Evolutionary conservation across 202 grass and related monocot species (phyloP).

Genomic region (Panicum virgatum): DNA sequence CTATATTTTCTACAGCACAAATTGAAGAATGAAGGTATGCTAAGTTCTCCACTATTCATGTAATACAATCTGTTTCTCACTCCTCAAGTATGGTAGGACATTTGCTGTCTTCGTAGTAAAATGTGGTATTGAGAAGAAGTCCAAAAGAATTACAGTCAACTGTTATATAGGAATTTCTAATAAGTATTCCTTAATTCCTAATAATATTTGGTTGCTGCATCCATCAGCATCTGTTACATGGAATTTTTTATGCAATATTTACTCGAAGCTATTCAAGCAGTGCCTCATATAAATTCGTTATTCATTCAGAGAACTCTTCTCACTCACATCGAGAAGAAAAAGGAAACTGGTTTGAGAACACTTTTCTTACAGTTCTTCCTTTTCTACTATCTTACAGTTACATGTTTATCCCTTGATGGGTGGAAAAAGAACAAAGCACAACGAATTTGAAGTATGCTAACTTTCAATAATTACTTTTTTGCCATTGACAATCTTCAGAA

Average conservation of each 20-base stretch:
- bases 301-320: neutral
- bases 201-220: neutral
- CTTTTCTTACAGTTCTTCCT: neutral
- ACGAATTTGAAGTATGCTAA: neutral
- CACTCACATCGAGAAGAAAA: neutral
- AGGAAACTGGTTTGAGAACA: neutral
- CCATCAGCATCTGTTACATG: neutral
- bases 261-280: neutral
- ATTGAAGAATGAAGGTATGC: neutral
- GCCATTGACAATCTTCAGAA: neutral
- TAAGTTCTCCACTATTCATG: neutral
- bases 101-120: neutral
- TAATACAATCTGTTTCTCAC: neutral
- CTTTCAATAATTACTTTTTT: neutral
- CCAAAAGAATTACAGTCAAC: neutral
- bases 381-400: constrained; percentile 28
- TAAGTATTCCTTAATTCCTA: neutral
- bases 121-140: neutral
- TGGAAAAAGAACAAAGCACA: constrained; percentile 8
- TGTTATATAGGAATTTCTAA: neutral
- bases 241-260: constrained; percentile 5
- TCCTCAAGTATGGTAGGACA: neutral
- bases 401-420: constrained; percentile 2
- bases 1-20: neutral
- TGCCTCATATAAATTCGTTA: neutral